Evolutionary conservation across 225 moss, liverwort and hornwort genomes (phyloP).

Genomic region (Pseudoscleropodium purum): DNA sequence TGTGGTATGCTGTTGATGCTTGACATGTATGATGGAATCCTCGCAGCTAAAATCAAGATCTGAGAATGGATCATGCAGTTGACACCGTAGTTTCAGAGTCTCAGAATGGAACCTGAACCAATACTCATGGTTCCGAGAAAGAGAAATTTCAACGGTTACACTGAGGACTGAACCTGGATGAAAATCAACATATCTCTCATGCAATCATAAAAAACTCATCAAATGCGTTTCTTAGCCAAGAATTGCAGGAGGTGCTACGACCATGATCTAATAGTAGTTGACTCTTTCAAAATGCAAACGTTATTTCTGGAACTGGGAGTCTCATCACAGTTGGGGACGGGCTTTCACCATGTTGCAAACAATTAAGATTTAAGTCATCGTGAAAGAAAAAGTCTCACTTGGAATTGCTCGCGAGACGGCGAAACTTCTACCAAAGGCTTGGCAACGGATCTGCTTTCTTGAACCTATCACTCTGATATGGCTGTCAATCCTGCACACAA

Average conservation of each 20-base stretch:
- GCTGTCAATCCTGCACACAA: slow-evolving; percentile 1
- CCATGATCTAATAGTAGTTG: not conserved
- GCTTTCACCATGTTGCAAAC: not conserved
- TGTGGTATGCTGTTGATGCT: not conserved
- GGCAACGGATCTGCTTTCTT: not conserved
- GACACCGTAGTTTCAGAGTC: not conserved
- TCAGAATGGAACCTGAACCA: not conserved
- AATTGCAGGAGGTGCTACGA: not conserved
- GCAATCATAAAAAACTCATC: not conserved
- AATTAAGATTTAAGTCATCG: not conserved
- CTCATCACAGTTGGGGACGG: not conserved
- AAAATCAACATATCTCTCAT: not conserved
- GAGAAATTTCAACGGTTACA: not conserved
- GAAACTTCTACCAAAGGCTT: not conserved
- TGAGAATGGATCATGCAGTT: not conserved
- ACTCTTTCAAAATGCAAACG: not conserved
- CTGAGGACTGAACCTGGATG: not conserved
- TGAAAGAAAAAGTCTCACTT: not conserved
- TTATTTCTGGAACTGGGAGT: not conserved
- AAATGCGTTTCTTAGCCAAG: not conserved
- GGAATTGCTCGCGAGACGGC: not conserved
- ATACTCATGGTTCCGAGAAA: not conserved
- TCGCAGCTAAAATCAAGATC: not conserved
- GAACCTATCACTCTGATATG: not conserved
- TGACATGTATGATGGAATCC: not conserved